Percentiles rank a stretch among this genome's conserved stretches.
Conservation (phyloP, 129 eudicot genomes). For the Scalesia atractyloides region DNA sequence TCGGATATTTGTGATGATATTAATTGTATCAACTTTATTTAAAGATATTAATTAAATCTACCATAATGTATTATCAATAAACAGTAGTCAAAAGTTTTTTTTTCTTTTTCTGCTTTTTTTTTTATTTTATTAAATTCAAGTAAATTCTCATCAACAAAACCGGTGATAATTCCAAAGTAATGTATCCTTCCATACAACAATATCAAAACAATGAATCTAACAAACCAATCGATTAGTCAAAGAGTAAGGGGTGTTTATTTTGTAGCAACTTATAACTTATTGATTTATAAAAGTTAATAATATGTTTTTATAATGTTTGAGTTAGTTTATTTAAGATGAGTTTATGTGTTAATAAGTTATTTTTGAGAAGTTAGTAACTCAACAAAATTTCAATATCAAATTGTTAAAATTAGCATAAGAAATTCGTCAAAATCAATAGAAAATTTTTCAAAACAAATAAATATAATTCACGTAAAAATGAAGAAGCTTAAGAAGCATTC, state of each 20-base stretch:
- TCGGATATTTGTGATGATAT: background rate
- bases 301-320: no score
- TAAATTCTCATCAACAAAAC: conserved; percentile 12
- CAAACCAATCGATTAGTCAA: conserved; percentile 11
- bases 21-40: background rate
- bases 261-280: no score
- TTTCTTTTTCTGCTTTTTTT: background rate
- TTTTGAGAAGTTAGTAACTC: no score
- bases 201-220: conserved; percentile 20
- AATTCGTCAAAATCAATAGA: conserved; percentile 6
- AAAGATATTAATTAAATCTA: background rate
- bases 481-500: conserved; percentile 32
- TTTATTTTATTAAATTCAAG: conserved; percentile 16
- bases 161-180: conserved; percentile 31
- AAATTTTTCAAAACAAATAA: conserved; percentile 19
- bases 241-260: no score
- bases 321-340: no score
- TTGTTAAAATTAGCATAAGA: background rate
- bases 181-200: conserved; percentile 4
- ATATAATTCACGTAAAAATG: conserved; percentile 25
- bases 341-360: no score
- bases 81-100: background rate
- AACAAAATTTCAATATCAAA: conserved; percentile 24
- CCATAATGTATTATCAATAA: background rate
- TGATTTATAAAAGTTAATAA: no score